Percentiles rank a stretch among this genome's conserved stretches.
phyloP scores from a whole-genome alignment of 78 protist genomes.

The Isochrysis galbana region DNA sequence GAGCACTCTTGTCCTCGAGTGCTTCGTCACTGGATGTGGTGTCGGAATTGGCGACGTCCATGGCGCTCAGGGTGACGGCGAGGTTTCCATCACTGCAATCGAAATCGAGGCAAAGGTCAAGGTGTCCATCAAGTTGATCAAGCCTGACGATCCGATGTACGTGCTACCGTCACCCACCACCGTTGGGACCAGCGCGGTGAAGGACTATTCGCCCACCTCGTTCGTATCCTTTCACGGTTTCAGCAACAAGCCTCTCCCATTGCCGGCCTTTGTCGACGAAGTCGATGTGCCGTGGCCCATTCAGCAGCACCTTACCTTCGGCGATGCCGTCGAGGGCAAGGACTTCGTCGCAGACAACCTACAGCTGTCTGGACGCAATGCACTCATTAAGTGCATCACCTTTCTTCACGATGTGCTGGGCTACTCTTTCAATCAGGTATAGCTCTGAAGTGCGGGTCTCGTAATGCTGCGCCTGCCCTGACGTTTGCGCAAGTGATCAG shows the following conservation, averaged over 20 bases:
- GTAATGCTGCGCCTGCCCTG: too few species aligned
- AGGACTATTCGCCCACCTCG: neutral
- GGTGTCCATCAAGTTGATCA: neutral
- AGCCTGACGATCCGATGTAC: neutral
- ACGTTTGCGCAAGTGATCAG: too few species aligned
- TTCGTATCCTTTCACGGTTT: constrained; percentile 10
- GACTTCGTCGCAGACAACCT: neutral
- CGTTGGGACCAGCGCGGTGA: neutral
- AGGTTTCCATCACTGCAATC: constrained; percentile 9
- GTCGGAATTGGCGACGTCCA: constrained; percentile 1
- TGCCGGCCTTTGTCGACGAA: neutral
- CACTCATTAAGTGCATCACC: neutral
- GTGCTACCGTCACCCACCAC: neutral
- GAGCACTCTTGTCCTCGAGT: neutral
- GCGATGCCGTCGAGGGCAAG: neutral
- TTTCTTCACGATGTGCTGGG: neutral
- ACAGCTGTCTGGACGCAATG: neutral
- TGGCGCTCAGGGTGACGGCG: constrained; percentile 23
- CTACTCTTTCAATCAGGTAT: neutral
- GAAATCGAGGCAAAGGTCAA: constrained; percentile 1
- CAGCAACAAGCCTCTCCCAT: neutral
- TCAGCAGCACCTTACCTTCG: neutral
- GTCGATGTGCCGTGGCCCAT: neutral
- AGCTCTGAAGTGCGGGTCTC: too few species aligned
- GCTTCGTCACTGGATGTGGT: neutral